phyloP scores from a whole-genome alignment of 2,329 filamentous ascomycete genomes.

The Cyphellophora attinorum region DNA sequence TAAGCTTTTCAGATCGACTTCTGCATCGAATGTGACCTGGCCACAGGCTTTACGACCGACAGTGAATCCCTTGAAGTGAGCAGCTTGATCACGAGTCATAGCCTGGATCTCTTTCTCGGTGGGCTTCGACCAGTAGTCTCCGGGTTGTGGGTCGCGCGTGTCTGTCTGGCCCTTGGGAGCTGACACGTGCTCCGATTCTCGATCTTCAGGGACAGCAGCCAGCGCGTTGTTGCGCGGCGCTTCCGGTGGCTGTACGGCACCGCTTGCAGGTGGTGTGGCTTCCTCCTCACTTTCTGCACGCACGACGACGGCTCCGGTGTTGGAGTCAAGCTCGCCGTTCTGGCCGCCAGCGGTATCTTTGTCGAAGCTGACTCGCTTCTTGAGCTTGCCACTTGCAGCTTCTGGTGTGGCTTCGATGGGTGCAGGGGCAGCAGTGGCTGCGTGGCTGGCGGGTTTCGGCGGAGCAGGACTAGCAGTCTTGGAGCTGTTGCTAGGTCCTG shows the following conservation, averaged over 20 bases:
- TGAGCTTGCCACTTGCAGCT: conserved; percentile 34
- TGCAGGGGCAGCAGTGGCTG: conserved; percentile 25
- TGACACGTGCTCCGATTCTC: conserved; percentile 35
- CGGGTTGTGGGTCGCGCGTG: conserved; percentile 46
- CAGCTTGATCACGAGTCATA: conserved; percentile 71
- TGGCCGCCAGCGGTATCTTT: conserved; percentile 45
- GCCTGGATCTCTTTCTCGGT: conserved; percentile 62
- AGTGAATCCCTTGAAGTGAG: conserved; percentile 63
- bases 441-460: conserved; percentile 25
- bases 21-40: conserved; percentile 67
- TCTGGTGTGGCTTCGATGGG: conserved; percentile 35
- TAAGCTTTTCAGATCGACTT: conserved; percentile 72
- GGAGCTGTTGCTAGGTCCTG: conserved; percentile 25
- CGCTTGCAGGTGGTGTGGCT: conserved; percentile 15
- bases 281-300: conserved; percentile 34
- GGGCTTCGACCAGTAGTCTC: conserved; percentile 81
- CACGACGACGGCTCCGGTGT: conserved; percentile 42
- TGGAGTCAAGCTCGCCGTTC: conserved; percentile 26
- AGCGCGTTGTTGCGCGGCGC: conserved; percentile 60
- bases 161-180: conserved; percentile 18
- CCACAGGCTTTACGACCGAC: conserved; percentile 79
- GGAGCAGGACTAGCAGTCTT: conserved; percentile 6
- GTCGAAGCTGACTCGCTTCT: conserved; percentile 91
- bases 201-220: conserved; percentile 61
- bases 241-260: conserved; percentile 34